These are phyloP conservation scores for Podosphaera fusca DNA, from an alignment of 2,329 filamentous ascomycete species.

Conservation along the genomic window DNA sequence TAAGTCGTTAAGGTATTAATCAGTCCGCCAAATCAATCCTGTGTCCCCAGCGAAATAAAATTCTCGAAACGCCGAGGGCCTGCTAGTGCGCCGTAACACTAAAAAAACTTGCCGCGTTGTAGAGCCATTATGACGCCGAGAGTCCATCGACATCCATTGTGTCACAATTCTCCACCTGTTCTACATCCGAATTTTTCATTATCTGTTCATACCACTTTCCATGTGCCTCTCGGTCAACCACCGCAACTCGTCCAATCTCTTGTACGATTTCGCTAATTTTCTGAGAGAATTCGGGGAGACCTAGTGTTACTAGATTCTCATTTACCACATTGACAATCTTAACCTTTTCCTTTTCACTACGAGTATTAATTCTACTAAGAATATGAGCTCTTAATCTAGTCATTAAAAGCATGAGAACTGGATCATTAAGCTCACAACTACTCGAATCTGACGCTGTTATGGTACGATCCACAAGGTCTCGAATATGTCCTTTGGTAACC, in stretches of 20 bases:
- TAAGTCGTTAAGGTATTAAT: no score
- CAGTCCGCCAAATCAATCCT: no score
- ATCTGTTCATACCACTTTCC: constrained; percentile 41
- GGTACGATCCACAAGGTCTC: constrained; percentile 33
- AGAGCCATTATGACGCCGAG: no score
- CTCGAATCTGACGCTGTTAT: constrained; percentile 15
- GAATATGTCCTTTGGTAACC: constrained; percentile 35
- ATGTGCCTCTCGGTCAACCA: constrained; percentile 45
- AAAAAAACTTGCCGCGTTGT: no score
- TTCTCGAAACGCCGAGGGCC: no score
- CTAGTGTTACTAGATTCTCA: constrained; percentile 45
- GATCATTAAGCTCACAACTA: constrained; percentile 22
- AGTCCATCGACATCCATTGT: neutral
- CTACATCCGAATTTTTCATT: neutral
- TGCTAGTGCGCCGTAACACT: no score
- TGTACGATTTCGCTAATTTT: constrained; percentile 48
- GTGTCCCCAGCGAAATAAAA: no score
- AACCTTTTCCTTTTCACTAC: constrained; percentile 45
- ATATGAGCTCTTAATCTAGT: constrained; percentile 45
- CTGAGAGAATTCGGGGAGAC: constrained; percentile 50
- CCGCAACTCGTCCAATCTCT: constrained; percentile 37
- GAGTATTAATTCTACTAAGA: constrained; percentile 37
- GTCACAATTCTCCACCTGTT: neutral
- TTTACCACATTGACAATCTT: constrained; percentile 43
- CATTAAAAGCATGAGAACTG: constrained; percentile 41